Conservation (phyloP, 805 yeast species). For the Barnettozyma californica region DNA sequence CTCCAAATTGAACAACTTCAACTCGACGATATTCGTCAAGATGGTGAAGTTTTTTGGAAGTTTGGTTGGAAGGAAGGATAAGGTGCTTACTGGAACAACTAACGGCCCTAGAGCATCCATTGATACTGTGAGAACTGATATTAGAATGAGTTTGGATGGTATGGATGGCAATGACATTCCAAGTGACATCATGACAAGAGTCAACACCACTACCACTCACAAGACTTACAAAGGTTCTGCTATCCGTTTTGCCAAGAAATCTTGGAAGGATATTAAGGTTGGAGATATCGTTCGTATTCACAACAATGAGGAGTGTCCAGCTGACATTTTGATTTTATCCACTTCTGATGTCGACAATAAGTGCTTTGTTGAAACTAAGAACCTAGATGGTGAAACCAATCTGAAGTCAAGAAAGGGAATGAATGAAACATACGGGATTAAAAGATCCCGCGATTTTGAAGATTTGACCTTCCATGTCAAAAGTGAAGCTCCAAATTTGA, state of each 20-base stretch:
- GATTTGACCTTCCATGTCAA: conserved; percentile 56
- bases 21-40: conserved; percentile 25
- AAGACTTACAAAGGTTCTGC: neutral
- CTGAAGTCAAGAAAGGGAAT: conserved; percentile 69
- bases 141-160: conserved; percentile 5
- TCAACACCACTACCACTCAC: conserved; percentile 5
- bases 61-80: conserved; percentile 15
- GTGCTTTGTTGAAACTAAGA: conserved; percentile 72
- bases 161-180: conserved; percentile 4
- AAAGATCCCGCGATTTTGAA: conserved; percentile 41
- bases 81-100: conserved; percentile 5
- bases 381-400: conserved; percentile 76
- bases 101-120: conserved; percentile 10
- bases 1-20: conserved; percentile 60
- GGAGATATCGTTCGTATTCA: conserved; percentile 71
- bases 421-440: conserved; percentile 46
- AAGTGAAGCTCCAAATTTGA: conserved; percentile 78
- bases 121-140: conserved; percentile 14
- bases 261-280: conserved; percentile 66
- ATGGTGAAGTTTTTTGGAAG: conserved; percentile 18
- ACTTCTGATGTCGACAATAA: conserved; percentile 63
- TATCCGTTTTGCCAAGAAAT: conserved; percentile 28
- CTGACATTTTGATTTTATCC: conserved; percentile 60
- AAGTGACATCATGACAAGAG: conserved; percentile 1
- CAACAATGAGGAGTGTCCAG: conserved; percentile 75